These are phyloP conservation scores for Umbelopsis isabellina DNA, from an alignment of 192 early-diverging fungal genomes.

Conservation along the genomic window DNA sequence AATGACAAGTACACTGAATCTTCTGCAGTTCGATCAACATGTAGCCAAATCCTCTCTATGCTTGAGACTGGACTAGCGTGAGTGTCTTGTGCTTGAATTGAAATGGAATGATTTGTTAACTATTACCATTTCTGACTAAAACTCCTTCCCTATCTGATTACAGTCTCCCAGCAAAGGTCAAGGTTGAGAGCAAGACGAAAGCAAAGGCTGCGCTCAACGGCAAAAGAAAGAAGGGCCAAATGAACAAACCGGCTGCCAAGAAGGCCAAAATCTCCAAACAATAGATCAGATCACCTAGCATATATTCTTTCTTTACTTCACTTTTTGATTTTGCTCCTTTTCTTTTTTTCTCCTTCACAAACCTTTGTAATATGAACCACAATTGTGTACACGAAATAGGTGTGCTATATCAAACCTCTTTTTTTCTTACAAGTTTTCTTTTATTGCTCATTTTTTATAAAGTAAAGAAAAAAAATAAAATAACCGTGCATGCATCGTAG, in stretches of 20 bases:
- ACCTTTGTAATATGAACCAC: constrained; percentile 21
- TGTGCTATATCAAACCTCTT: no score
- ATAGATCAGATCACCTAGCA: constrained; percentile 22
- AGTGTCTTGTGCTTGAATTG: constrained; percentile 26
- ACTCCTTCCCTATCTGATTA: no score
- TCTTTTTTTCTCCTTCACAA: background rate
- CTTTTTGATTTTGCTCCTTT: background rate
- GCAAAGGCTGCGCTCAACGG: constrained; percentile 34
- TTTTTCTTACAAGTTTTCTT: no score
- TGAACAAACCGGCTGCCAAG: constrained; percentile 29
- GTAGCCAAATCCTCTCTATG: constrained; percentile 41
- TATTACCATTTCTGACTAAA: background rate
- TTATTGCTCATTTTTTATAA: no score
- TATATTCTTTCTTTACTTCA: background rate
- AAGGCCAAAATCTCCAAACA: constrained; percentile 16
- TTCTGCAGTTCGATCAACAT: constrained; percentile 41
- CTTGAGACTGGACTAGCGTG: constrained; percentile 45
- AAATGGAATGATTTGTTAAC: background rate
- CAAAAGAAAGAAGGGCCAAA: constrained; percentile 41
- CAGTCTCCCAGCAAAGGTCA: constrained; percentile 37
- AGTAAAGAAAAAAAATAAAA: no score
- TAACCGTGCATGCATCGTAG: background rate
- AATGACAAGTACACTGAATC: constrained; percentile 37
- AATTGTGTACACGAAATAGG: background rate
- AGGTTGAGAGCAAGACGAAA: constrained; percentile 41